These are phyloP conservation scores for Crassisporium funariophilum DNA, from an alignment of 768 basidiomycete genomes.

Conservation along the genomic window DNA sequence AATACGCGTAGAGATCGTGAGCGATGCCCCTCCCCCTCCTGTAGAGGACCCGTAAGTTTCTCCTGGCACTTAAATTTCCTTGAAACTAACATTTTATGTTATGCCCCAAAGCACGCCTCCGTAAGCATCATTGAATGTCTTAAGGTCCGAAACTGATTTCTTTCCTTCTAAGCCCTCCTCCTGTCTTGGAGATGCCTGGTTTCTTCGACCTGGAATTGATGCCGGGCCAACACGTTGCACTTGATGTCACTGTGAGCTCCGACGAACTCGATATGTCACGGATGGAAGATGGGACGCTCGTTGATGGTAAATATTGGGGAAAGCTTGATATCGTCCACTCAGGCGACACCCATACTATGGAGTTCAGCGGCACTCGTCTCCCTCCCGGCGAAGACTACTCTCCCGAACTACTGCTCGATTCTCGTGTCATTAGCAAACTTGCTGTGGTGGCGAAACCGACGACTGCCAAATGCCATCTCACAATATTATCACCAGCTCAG, in stretches of 20 bases:
- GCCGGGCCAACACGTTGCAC: constrained; percentile 77
- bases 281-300: constrained; percentile 86
- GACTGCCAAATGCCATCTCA: constrained; percentile 76
- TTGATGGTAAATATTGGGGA: constrained; percentile 87
- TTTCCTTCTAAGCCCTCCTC: constrained; percentile 49
- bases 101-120: constrained; percentile 39
- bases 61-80: constrained; percentile 13
- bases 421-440: constrained; percentile 75
- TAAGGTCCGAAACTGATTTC: constrained; percentile 1
- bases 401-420: constrained; percentile 74
- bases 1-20: constrained; percentile 82
- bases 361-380: constrained; percentile 80
- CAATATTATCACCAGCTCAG: constrained; percentile 67
- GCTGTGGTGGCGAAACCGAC: constrained; percentile 74
- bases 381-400: constrained; percentile 61
- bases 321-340: constrained; percentile 82
- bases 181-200: constrained; percentile 85
- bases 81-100: constrained; percentile 18
- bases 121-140: constrained; percentile 32
- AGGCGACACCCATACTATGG: constrained; percentile 77
- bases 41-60: constrained; percentile 77
- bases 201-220: constrained; percentile 80
- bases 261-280: constrained; percentile 89
- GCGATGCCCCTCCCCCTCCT: constrained; percentile 82
- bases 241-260: constrained; percentile 78